These are phyloP conservation scores for Eucalyptus tenuipes DNA, from an alignment of 345 rosid species.

Conservation along the genomic window DNA sequence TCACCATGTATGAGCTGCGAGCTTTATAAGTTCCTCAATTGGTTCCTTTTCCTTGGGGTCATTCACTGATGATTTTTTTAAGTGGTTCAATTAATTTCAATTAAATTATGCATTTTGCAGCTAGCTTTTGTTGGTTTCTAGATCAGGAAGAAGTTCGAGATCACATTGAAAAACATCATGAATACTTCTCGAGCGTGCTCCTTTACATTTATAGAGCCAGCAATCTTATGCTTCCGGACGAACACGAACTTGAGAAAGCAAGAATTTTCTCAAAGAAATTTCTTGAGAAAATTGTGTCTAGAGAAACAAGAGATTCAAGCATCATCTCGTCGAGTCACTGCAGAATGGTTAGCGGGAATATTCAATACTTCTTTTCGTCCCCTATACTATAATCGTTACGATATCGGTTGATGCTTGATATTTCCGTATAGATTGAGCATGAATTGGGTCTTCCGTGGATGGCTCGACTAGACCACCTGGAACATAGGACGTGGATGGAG, in stretches of 20 bases:
- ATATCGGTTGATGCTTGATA: neutral
- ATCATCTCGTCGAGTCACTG: neutral
- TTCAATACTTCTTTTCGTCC: neutral
- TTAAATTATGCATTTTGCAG: conserved; percentile 6
- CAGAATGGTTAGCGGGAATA: neutral
- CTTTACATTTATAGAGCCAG: conserved; percentile 47
- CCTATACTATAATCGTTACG: neutral
- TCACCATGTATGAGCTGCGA: conserved; percentile 30
- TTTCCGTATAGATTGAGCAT: conserved; percentile 16
- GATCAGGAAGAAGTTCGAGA: conserved; percentile 11
- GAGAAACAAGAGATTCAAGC: neutral
- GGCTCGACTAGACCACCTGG: conserved; percentile 45
- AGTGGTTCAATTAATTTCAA: neutral
- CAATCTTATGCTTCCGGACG: conserved; percentile 45
- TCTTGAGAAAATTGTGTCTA: conserved; percentile 11
- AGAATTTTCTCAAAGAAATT: conserved; percentile 26
- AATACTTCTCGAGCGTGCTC: conserved; percentile 16
- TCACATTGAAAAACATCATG: conserved; percentile 9
- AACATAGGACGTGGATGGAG: conserved; percentile 55
- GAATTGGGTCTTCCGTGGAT: conserved; percentile 45
- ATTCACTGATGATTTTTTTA: neutral
- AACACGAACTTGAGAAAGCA: conserved; percentile 35
- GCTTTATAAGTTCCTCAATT: neutral
- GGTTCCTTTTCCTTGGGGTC: neutral
- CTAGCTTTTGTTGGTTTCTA: conserved; percentile 50